Percentiles rank a stretch among this genome's conserved stretches.
phyloP scores from a whole-genome alignment of 2,329 filamentous ascomycete species.

The Fusarium anguioides region DNA sequence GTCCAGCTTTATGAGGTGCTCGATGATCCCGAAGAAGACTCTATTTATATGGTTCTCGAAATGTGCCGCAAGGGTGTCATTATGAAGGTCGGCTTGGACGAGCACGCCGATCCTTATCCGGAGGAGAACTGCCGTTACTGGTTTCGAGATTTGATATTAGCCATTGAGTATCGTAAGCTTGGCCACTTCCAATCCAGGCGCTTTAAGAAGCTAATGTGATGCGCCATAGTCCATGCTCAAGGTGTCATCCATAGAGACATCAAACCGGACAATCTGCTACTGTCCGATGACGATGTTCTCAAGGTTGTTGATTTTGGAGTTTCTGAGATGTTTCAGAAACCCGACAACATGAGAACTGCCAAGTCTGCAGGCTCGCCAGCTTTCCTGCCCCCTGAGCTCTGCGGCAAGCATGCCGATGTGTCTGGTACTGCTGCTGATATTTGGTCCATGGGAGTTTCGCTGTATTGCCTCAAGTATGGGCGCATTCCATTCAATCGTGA shows the following conservation, averaged over 20 bases:
- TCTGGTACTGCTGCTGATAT: conserved; percentile 93
- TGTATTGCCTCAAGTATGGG: conserved; percentile 93
- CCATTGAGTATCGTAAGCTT: conserved; percentile 87
- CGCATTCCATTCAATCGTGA: conserved; percentile 85
- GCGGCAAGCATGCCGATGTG: conserved; percentile 86
- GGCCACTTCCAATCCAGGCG: too few species aligned
- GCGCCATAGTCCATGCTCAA: conserved; percentile 80
- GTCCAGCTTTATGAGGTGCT: conserved; percentile 93
- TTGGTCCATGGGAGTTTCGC: conserved; percentile 97
- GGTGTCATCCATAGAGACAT: conserved; percentile 97
- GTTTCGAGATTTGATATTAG: conserved; percentile 94
- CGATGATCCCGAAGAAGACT: conserved; percentile 95
- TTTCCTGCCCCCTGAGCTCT: conserved; percentile 93
- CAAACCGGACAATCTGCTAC: conserved; percentile 94
- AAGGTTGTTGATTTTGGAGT: conserved; percentile 99
- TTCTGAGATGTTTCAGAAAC: conserved; percentile 96
- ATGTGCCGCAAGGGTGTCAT: conserved; percentile 99
- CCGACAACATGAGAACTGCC: conserved; percentile 84
- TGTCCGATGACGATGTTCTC: conserved; percentile 91
- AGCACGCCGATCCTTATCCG: conserved; percentile 82
- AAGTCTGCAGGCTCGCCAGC: conserved; percentile 96
- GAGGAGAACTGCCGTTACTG: conserved; percentile 86
- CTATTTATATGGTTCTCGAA: conserved; percentile 97
- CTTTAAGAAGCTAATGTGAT: background rate
- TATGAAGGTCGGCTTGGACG: conserved; percentile 93